Percentiles rank a stretch among this genome's conserved stretches.
Evolutionary conservation across 768 basidiomycete species (phyloP).

Genomic region (Mycena leptocephala): DNA sequence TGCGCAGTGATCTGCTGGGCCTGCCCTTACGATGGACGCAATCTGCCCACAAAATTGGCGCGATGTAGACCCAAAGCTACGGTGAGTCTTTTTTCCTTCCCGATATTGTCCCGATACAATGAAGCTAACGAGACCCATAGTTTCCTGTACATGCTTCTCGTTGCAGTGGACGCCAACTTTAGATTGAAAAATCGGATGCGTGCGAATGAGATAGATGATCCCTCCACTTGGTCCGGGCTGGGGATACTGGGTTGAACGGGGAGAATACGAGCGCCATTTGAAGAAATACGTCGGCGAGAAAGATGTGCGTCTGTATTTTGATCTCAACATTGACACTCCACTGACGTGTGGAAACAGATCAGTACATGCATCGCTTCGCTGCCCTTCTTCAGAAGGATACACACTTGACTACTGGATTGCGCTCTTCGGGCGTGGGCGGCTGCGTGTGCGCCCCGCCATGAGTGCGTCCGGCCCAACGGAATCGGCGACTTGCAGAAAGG

Average conservation of each 20-base stretch:
- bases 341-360: neutral
- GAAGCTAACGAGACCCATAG: neutral
- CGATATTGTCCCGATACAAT: too few species aligned
- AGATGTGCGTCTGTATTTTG: neutral
- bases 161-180: slow-evolving; percentile 47
- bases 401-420: neutral
- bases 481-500: slow-evolving; percentile 1
- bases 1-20: slow-evolving; percentile 10
- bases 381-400: slow-evolving; percentile 33
- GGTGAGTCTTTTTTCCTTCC: neutral
- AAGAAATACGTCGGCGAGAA: slow-evolving; percentile 11
- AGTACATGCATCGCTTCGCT: slow-evolving; percentile 35
- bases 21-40: slow-evolving; percentile 16
- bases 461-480: neutral
- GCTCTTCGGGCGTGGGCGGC: neutral
- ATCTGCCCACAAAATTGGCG: slow-evolving; percentile 38
- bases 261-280: neutral
- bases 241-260: neutral
- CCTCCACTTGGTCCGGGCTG: too few species aligned
- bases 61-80: neutral
- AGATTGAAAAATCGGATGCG: slow-evolving; percentile 36
- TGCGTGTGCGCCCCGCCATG: too few species aligned
- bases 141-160: slow-evolving; percentile 34
- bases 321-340: too few species aligned
- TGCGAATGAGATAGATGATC: neutral